phyloP scores from a whole-genome alignment of 2,329 filamentous ascomycete species.

The Lasiodiplodia sp. region DNA sequence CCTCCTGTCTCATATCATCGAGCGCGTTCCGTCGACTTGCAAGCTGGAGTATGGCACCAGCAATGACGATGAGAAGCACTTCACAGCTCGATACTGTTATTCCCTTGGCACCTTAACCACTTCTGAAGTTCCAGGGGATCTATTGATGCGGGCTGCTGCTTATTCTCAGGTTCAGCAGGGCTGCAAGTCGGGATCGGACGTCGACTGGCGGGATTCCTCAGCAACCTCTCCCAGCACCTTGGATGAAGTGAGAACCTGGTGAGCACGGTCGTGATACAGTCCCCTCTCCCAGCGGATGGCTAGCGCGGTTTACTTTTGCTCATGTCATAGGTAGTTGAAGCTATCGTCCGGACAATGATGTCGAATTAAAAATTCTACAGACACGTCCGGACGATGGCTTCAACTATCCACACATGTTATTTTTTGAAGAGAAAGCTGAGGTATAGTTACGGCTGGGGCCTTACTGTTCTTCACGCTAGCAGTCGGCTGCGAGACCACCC shows the following conservation, averaged over 20 bases:
- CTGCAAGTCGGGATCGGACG: not conserved
- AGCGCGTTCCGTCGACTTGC: constrained; percentile 19
- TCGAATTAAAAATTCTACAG: too few relatives aligned
- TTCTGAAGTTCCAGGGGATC: not conserved
- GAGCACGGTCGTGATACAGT: not conserved
- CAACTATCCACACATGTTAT: too few relatives aligned
- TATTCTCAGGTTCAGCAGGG: constrained; percentile 10
- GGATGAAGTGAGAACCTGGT: not conserved
- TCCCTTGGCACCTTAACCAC: not conserved
- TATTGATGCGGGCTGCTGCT: constrained; percentile 2
- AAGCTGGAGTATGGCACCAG: not conserved
- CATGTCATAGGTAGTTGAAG: too few relatives aligned
- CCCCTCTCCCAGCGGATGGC: too few relatives aligned
- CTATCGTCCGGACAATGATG: too few relatives aligned
- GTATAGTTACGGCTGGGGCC: too few relatives aligned
- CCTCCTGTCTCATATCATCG: constrained; percentile 15
- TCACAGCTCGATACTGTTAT: not conserved
- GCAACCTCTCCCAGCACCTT: not conserved
- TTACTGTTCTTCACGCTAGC: too few relatives aligned
- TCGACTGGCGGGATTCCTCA: constrained; percentile 7
- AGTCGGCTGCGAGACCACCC: too few relatives aligned
- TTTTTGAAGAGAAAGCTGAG: too few relatives aligned
- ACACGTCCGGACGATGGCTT: too few relatives aligned
- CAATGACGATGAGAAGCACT: not conserved
- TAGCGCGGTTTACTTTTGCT: too few relatives aligned